These are phyloP conservation scores for Botrytis fabae DNA, from an alignment of 2,329 filamentous ascomycete genomes.

Conservation along the genomic window DNA sequence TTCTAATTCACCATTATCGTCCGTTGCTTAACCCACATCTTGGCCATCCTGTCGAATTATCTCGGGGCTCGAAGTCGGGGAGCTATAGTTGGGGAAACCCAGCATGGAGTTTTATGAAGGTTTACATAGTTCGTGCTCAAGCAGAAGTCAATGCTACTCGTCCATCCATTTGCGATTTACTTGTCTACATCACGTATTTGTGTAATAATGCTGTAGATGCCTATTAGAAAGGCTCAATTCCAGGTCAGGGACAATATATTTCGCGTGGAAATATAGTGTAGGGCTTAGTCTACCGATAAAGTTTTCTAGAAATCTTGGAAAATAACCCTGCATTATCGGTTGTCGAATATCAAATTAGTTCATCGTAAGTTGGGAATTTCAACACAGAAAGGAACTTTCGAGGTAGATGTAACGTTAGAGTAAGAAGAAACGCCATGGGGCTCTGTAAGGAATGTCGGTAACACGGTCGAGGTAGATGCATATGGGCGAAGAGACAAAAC, in stretches of 20 bases:
- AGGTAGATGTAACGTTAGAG: background rate
- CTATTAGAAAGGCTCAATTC: background rate
- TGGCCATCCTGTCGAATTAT: background rate
- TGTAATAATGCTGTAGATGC: background rate
- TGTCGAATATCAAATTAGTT: background rate
- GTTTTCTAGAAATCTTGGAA: background rate
- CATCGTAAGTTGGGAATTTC: background rate
- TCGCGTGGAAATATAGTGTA: conserved; percentile 1
- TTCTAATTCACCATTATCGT: background rate
- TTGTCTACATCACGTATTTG: background rate
- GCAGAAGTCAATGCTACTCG: background rate
- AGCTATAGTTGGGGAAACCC: background rate
- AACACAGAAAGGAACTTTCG: background rate
- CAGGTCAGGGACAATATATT: background rate
- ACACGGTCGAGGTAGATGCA: background rate
- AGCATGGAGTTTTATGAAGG: background rate
- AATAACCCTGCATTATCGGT: background rate
- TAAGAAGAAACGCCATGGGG: background rate
- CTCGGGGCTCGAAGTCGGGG: background rate
- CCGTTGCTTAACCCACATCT: background rate
- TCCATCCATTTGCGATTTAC: background rate
- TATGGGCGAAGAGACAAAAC: background rate
- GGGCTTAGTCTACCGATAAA: conserved; percentile 9
- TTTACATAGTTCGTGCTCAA: background rate
- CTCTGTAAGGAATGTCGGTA: background rate